Percentiles rank a stretch among this genome's conserved stretches.
Evolutionary conservation across 2,329 filamentous ascomycete species (phyloP).

Genomic region (Penicillium griseofulvum): DNA sequence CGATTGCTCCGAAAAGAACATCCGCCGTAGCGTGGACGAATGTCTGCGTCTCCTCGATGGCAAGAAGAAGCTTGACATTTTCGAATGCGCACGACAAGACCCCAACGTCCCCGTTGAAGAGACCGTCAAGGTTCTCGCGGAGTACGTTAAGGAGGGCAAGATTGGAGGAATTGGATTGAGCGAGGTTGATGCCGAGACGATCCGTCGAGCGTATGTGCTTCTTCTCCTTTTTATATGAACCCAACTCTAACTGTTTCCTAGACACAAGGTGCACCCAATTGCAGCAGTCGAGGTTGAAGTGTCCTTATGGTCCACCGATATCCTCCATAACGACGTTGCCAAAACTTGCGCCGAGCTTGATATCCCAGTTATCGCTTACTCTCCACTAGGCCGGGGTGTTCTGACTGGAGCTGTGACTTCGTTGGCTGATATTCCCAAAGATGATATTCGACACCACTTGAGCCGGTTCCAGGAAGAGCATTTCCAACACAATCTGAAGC

Average conservation of each 20-base stretch:
- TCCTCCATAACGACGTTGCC: slow-evolving; percentile 58
- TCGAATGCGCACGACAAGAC: slow-evolving; percentile 60
- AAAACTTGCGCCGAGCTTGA: slow-evolving; percentile 54
- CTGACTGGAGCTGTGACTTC: slow-evolving; percentile 51
- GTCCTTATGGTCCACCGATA: slow-evolving; percentile 56
- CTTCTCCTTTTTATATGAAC: background rate
- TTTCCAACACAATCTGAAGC: slow-evolving; percentile 50
- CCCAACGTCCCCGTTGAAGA: slow-evolving; percentile 50
- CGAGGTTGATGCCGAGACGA: slow-evolving; percentile 47
- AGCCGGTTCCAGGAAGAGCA: slow-evolving; percentile 53
- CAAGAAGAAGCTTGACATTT: slow-evolving; percentile 61
- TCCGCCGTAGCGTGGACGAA: slow-evolving; percentile 60
- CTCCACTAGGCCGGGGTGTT: slow-evolving; percentile 59
- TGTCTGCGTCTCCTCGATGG: slow-evolving; percentile 54
- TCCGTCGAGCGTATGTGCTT: slow-evolving; percentile 39
- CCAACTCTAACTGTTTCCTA: slow-evolving; percentile 34
- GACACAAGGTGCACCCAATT: slow-evolving; percentile 54
- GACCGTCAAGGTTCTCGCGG: slow-evolving; percentile 39
- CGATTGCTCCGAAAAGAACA: slow-evolving; percentile 54
- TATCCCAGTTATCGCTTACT: slow-evolving; percentile 60
- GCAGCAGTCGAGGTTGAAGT: slow-evolving; percentile 61
- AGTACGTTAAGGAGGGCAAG: slow-evolving; percentile 45
- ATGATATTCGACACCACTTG: slow-evolving; percentile 44
- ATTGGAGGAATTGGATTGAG: slow-evolving; percentile 45
- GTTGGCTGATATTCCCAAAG: slow-evolving; percentile 47